Base-by-base conservation (phyloP, 2,329 filamentous ascomycete species). In the Ophiognomonia clavigignenti-juglandacearum region DNA sequence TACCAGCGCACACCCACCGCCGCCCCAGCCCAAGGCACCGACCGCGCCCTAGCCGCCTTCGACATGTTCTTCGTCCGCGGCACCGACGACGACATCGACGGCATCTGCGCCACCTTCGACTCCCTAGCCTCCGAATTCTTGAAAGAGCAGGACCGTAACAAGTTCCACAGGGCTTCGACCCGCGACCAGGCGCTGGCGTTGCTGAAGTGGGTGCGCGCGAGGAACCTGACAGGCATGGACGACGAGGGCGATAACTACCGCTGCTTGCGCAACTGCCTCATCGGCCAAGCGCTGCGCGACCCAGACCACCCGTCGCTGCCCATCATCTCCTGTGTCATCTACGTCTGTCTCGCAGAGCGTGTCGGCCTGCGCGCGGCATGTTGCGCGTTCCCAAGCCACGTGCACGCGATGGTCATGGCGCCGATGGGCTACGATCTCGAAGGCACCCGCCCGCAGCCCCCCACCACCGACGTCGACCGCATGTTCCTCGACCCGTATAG, bases 401-500 rank as follows among this genome's bases (percentile, higher is more conserved):
- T 96, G 13, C 85, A 95, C 60, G 86, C 82, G 16, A 82, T 95
- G 43, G 80, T 97, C 11, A 73, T 78, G 42, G 77, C 86, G 5
- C 74, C 77, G 0, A 61, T 69, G 1, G 80, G 80, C 3, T 64
- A 77, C 56, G 80, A 82, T 26, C 66, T 90, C 41, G 78, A 89
- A 59, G 80, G 69, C 18, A 55, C 56, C 11, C 57, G 57, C 22
- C 48, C 68, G 6, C 57, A 63, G 7, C 57, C 61, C 11, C 63
- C 73, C 1, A 65, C 73, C 39, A 68, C 70, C 22, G 56, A 63
- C 13, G 55, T 58, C 50, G 71, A 76, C 49, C 70, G 73, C 39
- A 92, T 96, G 79, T 95, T 88, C 61, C 73, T 96, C 54, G 88
- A 96, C 59, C 90, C 91, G 0, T 96, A 87, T 64, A 78, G 80